phyloP scores from a whole-genome alignment of 805 yeast genomes.

The Starmera amethionina region DNA sequence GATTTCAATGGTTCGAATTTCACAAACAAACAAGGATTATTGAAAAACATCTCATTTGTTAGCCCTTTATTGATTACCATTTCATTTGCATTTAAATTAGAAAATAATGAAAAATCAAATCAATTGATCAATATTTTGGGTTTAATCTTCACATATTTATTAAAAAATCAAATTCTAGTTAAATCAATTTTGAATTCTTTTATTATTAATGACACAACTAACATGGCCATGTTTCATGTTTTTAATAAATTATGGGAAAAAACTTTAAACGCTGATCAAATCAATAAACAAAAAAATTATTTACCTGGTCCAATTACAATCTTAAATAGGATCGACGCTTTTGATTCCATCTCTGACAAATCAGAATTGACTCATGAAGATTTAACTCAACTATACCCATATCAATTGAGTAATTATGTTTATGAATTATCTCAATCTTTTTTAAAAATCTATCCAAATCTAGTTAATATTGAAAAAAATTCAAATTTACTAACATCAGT shows the following conservation, averaged over 20 bases:
- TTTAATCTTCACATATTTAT: conserved; percentile 8
- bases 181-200: conserved; percentile 9
- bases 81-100: conserved; percentile 13
- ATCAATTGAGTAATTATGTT: conserved; percentile 5
- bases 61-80: conserved; percentile 15
- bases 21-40: background rate
- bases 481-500: background rate
- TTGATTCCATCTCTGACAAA: background rate
- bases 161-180: conserved; percentile 5
- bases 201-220: conserved; percentile 5
- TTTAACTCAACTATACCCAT: conserved; percentile 11
- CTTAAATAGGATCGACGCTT: conserved; percentile 7
- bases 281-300: background rate
- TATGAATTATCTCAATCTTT: conserved; percentile 5
- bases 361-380: conserved; percentile 2
- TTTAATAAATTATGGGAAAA: conserved; percentile 17
- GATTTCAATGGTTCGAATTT: background rate
- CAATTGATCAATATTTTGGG: conserved; percentile 9
- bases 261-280: conserved; percentile 7
- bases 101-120: conserved; percentile 4
- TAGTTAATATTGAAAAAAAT: conserved; percentile 1
- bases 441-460: conserved; percentile 1
- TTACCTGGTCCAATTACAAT: conserved; percentile 15
- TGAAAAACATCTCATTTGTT: conserved; percentile 10
- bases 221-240: conserved; percentile 14